Evolutionary conservation across 495 filamentous ascomycete species (phyloP), one percentile per base, ranked within the genome.

Genomic region (Aspergillus coremiiformis): DNA sequence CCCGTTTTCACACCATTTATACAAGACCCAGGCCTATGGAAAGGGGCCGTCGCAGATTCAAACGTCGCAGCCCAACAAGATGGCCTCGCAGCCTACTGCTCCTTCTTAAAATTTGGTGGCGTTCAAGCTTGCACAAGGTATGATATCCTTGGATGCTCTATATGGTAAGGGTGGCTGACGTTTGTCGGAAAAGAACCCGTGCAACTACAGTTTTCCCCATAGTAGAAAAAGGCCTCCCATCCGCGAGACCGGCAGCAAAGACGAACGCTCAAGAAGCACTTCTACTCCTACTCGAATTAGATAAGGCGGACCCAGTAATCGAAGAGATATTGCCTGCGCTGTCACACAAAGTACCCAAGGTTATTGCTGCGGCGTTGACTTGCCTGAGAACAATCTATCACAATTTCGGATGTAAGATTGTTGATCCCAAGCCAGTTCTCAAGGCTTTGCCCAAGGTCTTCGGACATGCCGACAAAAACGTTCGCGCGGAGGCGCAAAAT

Each of bases 61-160:
- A 97, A 99, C 63, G 94, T 99, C 47, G 93, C 94, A 8, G 93
- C 93, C 48, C 93, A 99, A 63, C 85, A 92, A 66, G 93, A 99
- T 51, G 93, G 89, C 55, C 79, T 99, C 39, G 83, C 78, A 29
- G 82, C 90, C 41, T 82, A 93, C 58, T 95, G 91, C 67, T 79
- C 89, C 0, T 97, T 95, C 62, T 74, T 97, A 53, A 88, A 95
- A 64, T 95, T 85, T 59, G 87, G 87, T 49, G 90, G 92, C 27
- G 68, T 71, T 32, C 84, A 91, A 60, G 82, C 83, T 35, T 92
- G 87, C 64, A 79, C 84, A 55, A 83, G 89, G 78, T 85, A 67
- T 19, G 71, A 19, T 11, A 3, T 21, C 4, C 37, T 41, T 3
- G 32, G 32, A n/a, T 35, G 33, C 29, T 22, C 4, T 39, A 47